These are phyloP conservation scores for Blastobotrys peoriensis DNA, from an alignment of 805 yeast genomes.

Conservation along the genomic window DNA sequence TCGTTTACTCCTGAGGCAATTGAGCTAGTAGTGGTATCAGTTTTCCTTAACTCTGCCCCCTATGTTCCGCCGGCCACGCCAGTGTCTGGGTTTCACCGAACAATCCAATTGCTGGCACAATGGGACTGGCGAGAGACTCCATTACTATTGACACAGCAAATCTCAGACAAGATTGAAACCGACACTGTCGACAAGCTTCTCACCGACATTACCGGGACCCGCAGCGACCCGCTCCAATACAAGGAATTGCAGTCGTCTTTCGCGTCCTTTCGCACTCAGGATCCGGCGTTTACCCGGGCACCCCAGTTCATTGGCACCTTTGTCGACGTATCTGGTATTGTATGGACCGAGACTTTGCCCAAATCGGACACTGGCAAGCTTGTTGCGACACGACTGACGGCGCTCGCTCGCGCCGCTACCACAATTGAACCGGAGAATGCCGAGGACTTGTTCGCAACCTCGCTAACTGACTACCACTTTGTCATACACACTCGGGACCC, in stretches of 20 bases:
- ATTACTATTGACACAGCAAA: conserved; percentile 43
- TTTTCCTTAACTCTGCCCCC: conserved; percentile 86
- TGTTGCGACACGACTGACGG: conserved; percentile 81
- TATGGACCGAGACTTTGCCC: conserved; percentile 65
- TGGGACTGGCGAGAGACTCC: conserved; percentile 98
- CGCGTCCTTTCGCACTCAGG: conserved; percentile 60
- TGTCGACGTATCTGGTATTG: conserved; percentile 77
- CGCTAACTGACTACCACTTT: conserved; percentile 78
- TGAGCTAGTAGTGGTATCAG: conserved; percentile 76
- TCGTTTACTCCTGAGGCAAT: conserved; percentile 74
- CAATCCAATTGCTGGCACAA: conserved; percentile 58
- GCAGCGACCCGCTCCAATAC: conserved; percentile 51
- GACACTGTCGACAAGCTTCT: conserved; percentile 7
- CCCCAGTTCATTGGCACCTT: conserved; percentile 81
- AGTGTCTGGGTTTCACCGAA: conserved; percentile 73
- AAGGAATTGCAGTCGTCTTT: conserved; percentile 61
- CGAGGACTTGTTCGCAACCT: conserved; percentile 60
- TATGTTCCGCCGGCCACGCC: conserved; percentile 73
- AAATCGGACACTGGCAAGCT: conserved; percentile 47
- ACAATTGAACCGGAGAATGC: not conserved
- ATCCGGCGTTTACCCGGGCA: conserved; percentile 72
- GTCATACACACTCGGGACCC: conserved; percentile 39
- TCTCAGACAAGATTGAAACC: not conserved
- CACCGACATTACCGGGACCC: conserved; percentile 29
- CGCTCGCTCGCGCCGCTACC: conserved; percentile 63